Base-by-base conservation (phyloP, 768 basidiomycete genomes). In the Mycena metata region DNA sequence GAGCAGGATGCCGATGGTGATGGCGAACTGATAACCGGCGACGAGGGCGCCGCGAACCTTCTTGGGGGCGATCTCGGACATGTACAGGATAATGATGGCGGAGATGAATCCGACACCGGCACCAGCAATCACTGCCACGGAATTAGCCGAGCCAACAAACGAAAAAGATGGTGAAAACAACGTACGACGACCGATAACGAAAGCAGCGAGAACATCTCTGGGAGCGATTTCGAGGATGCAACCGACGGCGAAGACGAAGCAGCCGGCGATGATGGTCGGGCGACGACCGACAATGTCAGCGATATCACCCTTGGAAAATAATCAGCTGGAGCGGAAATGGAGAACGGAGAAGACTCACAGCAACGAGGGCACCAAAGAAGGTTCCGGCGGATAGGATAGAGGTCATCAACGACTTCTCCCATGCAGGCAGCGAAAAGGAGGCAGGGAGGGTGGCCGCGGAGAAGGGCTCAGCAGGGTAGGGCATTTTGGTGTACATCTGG, bases 41-140 rank as follows among this genome's bases (percentile, higher is more conserved):
- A 39, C 39, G 39, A 39, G 39, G 39, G 39, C 39, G 39, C 39
- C 39, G 39, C 54, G n/a, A 12, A 55, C 54, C 36, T 55, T 55
- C 54, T 55, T 55, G 21, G 54, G 54, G 4, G 54, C 54, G 36
- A 55, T 55, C 36, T 55, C 54, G 54, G 54, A 55, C 36, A 55
- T 39, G 36, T 55, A 55, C 36, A 55, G 36, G 21, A 55, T 55
- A n/a, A 55, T 55, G 54, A 55, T 41, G 54, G 54, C 54, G 21
- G 54, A 55, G 36, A 55, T 55, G 54, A 55, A 55, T 3, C 54
- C 54, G 21, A 55, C 36, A 41, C 54, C 54, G 15, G 54, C 54
- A 16, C 54, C 54, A 6, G 54, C 54, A n/a, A 52, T 19, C 30
- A 52, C 30, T 30, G 30, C 30, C 30, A 30, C 3, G 30, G 30